Percentiles rank a stretch among this genome's conserved stretches.
Evolutionary conservation across 768 basidiomycete species (phyloP).

Genomic region (Hydnomerulius pinastri): DNA sequence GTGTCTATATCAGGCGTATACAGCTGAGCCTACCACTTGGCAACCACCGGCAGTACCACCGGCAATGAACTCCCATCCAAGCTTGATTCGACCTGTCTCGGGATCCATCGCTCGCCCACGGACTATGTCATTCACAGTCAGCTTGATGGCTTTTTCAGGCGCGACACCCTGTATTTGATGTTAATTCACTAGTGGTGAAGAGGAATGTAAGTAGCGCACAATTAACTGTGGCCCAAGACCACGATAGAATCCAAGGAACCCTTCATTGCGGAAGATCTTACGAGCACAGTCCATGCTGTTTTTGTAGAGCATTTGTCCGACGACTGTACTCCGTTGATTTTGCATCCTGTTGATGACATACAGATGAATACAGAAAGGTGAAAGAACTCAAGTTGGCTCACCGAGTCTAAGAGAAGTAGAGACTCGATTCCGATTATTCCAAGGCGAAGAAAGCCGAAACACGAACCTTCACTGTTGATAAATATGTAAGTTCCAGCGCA

Average conservation of each 20-base stretch:
- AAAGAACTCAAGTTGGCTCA: slow-evolving; percentile 27
- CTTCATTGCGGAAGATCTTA: slow-evolving; percentile 95
- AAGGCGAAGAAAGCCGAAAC: slow-evolving; percentile 1
- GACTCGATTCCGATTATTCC: too few relatives aligned
- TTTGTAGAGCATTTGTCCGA: slow-evolving; percentile 95
- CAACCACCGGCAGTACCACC: slow-evolving; percentile 94
- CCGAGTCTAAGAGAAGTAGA: slow-evolving; percentile 55
- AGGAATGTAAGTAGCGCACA: slow-evolving; percentile 42
- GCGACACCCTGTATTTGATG: slow-evolving; percentile 72
- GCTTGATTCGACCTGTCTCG: slow-evolving; percentile 90
- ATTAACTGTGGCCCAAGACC: slow-evolving; percentile 94
- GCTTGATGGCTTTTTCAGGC: slow-evolving; percentile 96
- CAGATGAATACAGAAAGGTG: neutral
- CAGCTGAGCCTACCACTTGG: slow-evolving; percentile 79
- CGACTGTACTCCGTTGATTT: slow-evolving; percentile 95
- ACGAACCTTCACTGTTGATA: slow-evolving; percentile 67
- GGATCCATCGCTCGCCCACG: slow-evolving; percentile 85
- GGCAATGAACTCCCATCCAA: slow-evolving; percentile 90
- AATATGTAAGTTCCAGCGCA: slow-evolving; percentile 10
- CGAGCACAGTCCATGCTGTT: slow-evolving; percentile 93
- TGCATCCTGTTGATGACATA: slow-evolving; percentile 67
- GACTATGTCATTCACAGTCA: slow-evolving; percentile 94
- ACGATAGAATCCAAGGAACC: slow-evolving; percentile 92
- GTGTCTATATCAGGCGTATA: slow-evolving; percentile 6
- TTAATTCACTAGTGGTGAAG: slow-evolving; percentile 7